Base-by-base conservation (phyloP, 768 basidiomycete species). In the Phylloporus sp. region DNA sequence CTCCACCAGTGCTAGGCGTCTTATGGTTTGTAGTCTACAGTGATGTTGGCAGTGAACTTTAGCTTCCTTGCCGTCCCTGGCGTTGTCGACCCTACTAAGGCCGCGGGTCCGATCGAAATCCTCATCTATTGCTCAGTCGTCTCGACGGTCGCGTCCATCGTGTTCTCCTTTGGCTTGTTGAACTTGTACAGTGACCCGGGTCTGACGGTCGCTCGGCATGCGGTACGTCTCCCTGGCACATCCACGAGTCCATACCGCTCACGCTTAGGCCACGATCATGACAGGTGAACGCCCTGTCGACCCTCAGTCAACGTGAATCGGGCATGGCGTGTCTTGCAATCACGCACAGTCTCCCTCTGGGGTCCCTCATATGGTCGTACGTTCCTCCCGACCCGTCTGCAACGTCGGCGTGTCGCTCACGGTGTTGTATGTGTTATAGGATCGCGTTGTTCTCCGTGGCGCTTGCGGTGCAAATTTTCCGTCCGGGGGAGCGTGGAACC, bases 1-100 rank as follows among this genome's bases (percentile, higher is more conserved):
- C 5, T 43, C 31, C 14, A 6, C 5, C n/a, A n/a, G 9, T 32
- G 9, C 4, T 6, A 0, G 23, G n/a, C 21, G 11, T 18, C 32
- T 44, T 6, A 54, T 8, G 17, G 21, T 0, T 41, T 2, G 10
- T 20, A 55, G 54, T 55, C 54, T 15, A 55, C 49, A 26, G 55
- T 57, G 10, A 53, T 55, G 49, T 44, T 55, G 9, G 55, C 54
- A 2, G 55, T 55, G 3, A 38, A 57, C 4, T 31, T 55, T 35
- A 47, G 54, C 17, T 49, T 56, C 23, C 56, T 56, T 2, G 29
- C 55, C 13, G 34, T 58, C 3, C 56, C 56, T 0, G 32, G 41
- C 7, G 38, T 58, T 24, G 9, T 33, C 17, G 24, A 4, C 3
- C 5, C 14, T 3, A 15, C 4, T 17, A 0, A 17, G 1, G 11